phyloP scores from a whole-genome alignment of 305 asterid genomes.

The Solanum aculeatissimum region DNA sequence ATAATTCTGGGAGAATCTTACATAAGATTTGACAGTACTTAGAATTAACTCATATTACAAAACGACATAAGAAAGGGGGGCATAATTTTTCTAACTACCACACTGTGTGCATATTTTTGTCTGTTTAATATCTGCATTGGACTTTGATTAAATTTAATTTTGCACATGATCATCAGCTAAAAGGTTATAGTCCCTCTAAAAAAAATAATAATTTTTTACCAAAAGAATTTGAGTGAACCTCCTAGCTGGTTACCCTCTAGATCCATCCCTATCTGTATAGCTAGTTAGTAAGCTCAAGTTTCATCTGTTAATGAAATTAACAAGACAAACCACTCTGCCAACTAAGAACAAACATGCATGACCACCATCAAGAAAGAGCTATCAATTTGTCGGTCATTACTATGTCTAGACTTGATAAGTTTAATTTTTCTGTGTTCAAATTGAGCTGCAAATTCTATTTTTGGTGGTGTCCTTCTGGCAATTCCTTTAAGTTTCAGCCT shows the following conservation, averaged over 20 bases:
- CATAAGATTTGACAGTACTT: not conserved
- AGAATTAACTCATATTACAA: not conserved
- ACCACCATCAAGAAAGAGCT: not conserved
- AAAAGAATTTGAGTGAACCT: too few species aligned
- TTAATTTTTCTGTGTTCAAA: too few species aligned
- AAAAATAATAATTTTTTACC: too few species aligned
- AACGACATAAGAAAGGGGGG: not conserved
- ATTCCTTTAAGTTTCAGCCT: too few species aligned
- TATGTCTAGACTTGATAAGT: too few species aligned
- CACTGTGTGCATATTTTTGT: not conserved
- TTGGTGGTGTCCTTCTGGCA: too few species aligned
- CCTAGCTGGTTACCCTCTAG: too few species aligned
- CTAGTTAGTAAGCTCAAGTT: too few species aligned
- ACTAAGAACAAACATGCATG: not conserved
- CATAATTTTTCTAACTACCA: not conserved
- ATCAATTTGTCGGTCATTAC: too few species aligned
- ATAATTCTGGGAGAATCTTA: not conserved
- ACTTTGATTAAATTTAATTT: not conserved
- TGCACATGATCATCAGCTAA: accelerated
- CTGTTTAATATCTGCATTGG: not conserved
- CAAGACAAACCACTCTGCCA: not conserved
- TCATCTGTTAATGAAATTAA: too few species aligned
- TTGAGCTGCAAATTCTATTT: too few species aligned
- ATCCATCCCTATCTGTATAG: too few species aligned
- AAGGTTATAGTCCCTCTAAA: not conserved